phyloP scores from a whole-genome alignment of 2,329 filamentous ascomycete species.

The Fusarium abutilonis region DNA sequence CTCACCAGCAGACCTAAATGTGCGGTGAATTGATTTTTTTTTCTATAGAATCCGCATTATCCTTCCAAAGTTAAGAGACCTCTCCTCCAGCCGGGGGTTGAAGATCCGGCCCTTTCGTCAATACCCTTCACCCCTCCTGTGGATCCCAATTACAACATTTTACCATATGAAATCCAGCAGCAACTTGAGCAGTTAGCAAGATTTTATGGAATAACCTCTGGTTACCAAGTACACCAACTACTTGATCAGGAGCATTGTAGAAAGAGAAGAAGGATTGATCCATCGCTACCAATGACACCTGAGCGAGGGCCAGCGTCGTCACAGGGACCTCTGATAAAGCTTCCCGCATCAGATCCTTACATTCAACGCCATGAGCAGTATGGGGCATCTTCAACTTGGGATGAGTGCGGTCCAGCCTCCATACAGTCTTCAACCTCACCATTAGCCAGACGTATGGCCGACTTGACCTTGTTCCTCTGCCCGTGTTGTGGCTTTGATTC shows the following conservation, averaged over 20 bases:
- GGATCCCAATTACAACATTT: conserved; percentile 39
- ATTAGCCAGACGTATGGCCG: conserved; percentile 45
- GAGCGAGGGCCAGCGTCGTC: conserved; percentile 37
- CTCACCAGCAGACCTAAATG: conserved; percentile 45
- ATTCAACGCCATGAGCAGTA: conserved; percentile 39
- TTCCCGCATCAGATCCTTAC: conserved; percentile 35
- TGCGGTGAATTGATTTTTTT: conserved; percentile 54
- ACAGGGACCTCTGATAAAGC: conserved; percentile 49
- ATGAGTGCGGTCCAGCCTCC: conserved; percentile 34
- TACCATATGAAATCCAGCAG: conserved; percentile 43
- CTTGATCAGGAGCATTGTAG: conserved; percentile 41
- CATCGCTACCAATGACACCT: conserved; percentile 48
- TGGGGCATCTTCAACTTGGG: conserved; percentile 38
- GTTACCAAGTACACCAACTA: conserved; percentile 46
- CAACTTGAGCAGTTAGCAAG: conserved; percentile 45
- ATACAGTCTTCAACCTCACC: conserved; percentile 42
- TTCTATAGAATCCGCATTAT: conserved; percentile 47
- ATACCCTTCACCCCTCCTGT: conserved; percentile 34
- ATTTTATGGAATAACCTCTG: conserved; percentile 48
- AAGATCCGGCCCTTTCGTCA: conserved; percentile 38
- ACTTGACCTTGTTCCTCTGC: conserved; percentile 46
- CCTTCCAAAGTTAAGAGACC: conserved; percentile 46
- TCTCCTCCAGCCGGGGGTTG: conserved; percentile 42
- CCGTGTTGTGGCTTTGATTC: conserved; percentile 47
- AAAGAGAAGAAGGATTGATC: conserved; percentile 49